phyloP scores from a whole-genome alignment of 2,329 filamentous ascomycete genomes.

The Penicillium sp. region DNA sequence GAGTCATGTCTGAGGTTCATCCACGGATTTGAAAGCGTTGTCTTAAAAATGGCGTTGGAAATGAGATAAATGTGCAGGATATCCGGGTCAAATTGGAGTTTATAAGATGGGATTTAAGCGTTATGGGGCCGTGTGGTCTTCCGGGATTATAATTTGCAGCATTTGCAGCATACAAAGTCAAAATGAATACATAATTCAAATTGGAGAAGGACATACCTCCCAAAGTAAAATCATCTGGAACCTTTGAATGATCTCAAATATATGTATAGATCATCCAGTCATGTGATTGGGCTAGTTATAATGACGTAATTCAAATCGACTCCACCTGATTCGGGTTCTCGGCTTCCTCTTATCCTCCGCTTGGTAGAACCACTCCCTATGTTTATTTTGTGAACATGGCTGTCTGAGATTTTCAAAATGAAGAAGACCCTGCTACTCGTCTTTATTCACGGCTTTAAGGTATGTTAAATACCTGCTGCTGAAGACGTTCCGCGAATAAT shows the following conservation, averaged over 20 bases:
- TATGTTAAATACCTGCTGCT: constrained; percentile 19
- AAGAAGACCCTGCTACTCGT: constrained; percentile 48
- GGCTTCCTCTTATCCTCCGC: neutral
- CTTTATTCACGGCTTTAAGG: constrained; percentile 52
- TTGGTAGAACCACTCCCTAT: neutral
- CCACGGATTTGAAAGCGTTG: neutral
- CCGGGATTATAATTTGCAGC: neutral
- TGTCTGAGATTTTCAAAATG: constrained; percentile 30
- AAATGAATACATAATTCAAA: neutral
- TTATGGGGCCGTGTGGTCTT: neutral
- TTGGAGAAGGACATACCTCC: neutral
- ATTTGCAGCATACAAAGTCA: neutral
- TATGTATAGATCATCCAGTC: neutral
- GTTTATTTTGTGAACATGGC: constrained; percentile 2
- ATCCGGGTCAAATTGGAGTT: constrained; percentile 2
- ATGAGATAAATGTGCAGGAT: constrained; percentile 4
- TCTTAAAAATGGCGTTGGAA: constrained; percentile 3
- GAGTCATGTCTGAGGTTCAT: too few species aligned
- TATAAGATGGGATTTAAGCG: neutral
- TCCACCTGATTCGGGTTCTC: constrained; percentile 7
- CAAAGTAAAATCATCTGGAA: neutral
- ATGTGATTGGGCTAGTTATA: neutral
- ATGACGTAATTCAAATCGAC: constrained; percentile 6
- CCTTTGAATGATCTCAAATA: neutral
- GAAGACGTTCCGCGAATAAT: neutral